Conservation (phyloP, 768 basidiomycete species). For the Tephrocybe sp. region DNA sequence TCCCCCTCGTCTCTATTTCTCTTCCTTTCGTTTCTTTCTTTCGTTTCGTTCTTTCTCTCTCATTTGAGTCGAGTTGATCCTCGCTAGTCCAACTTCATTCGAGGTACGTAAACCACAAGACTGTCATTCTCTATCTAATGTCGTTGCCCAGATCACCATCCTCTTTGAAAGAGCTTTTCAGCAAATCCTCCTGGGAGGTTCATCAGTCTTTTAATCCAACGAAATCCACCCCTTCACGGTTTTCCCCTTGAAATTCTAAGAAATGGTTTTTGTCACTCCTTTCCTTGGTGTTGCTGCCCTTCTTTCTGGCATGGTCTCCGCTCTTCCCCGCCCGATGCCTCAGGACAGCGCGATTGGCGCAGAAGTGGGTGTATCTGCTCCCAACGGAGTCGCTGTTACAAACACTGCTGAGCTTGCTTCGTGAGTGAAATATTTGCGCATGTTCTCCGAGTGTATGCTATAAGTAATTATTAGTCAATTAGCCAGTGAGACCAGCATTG, state of each 20-base stretch:
- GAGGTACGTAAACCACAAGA: constrained; percentile 36
- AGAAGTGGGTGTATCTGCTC: constrained; percentile 44
- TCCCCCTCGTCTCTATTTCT: constrained; percentile 21
- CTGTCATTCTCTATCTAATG: not conserved
- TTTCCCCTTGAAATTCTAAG: constrained; percentile 33
- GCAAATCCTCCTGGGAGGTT: constrained; percentile 65
- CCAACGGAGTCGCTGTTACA: constrained; percentile 45
- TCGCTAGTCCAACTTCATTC: constrained; percentile 57
- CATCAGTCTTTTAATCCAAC: constrained; percentile 42
- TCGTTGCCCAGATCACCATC: constrained; percentile 44
- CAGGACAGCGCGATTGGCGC: constrained; percentile 33
- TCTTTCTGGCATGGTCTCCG: constrained; percentile 50
- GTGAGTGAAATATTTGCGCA: constrained; percentile 27
- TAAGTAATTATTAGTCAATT: constrained; percentile 6
- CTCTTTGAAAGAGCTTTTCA: constrained; percentile 72
- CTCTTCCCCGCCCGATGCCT: constrained; percentile 38
- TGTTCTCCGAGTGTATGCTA: not conserved
- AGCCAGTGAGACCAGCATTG: constrained; percentile 1
- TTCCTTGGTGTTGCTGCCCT: constrained; percentile 55
- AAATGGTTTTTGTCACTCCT: constrained; percentile 63
- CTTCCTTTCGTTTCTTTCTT: constrained; percentile 30
- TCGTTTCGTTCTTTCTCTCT: constrained; percentile 43
- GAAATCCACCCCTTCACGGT: constrained; percentile 49
- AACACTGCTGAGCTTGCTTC: constrained; percentile 34
- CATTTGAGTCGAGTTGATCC: constrained; percentile 64